Percentiles rank a stretch among this genome's conserved stretches.
phyloP scores from a whole-genome alignment of 768 basidiomycete genomes.

The Suillus tomentosus region DNA sequence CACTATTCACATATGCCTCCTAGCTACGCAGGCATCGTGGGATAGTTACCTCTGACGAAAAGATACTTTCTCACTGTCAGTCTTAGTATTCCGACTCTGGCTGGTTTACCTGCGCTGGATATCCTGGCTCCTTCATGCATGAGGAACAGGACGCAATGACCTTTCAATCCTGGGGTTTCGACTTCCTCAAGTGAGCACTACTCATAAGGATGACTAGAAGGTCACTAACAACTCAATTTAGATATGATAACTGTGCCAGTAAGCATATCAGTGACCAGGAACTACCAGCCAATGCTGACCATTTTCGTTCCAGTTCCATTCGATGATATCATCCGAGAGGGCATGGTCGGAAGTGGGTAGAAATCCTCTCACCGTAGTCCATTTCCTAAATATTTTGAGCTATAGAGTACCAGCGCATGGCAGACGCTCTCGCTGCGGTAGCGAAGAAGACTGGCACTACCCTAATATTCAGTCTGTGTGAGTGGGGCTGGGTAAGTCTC shows the following conservation, averaged over 20 bases:
- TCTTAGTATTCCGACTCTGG: slow-evolving; percentile 65
- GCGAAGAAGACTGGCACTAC: slow-evolving; percentile 51
- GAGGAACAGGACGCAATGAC: slow-evolving; percentile 60
- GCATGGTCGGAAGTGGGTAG: slow-evolving; percentile 52
- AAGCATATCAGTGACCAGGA: slow-evolving; percentile 15
- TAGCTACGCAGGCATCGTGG: slow-evolving; percentile 63
- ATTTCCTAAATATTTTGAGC: neutral
- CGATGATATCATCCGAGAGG: slow-evolving; percentile 54
- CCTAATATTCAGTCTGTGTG: slow-evolving; percentile 60
- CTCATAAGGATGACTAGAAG: neutral
- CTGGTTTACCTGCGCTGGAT: slow-evolving; percentile 63
- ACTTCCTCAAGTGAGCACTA: slow-evolving; percentile 55
- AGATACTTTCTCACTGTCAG: neutral
- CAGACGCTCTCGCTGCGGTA: slow-evolving; percentile 51
- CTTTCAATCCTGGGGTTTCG: slow-evolving; percentile 65
- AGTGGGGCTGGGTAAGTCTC: slow-evolving; percentile 63
- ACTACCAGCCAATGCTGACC: neutral
- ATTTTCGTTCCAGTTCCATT: slow-evolving; percentile 46
- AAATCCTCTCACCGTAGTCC: slow-evolving; percentile 6
- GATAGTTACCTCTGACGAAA: slow-evolving; percentile 17
- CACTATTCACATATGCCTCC: slow-evolving; percentile 10
- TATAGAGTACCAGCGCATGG: slow-evolving; percentile 61
- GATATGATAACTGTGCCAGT: slow-evolving; percentile 65
- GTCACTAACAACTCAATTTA: slow-evolving; percentile 23
- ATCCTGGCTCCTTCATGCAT: slow-evolving; percentile 63